Evolutionary conservation across 352 stramenopile species (phyloP).

Genomic region (Elongisporangium undulatum): DNA sequence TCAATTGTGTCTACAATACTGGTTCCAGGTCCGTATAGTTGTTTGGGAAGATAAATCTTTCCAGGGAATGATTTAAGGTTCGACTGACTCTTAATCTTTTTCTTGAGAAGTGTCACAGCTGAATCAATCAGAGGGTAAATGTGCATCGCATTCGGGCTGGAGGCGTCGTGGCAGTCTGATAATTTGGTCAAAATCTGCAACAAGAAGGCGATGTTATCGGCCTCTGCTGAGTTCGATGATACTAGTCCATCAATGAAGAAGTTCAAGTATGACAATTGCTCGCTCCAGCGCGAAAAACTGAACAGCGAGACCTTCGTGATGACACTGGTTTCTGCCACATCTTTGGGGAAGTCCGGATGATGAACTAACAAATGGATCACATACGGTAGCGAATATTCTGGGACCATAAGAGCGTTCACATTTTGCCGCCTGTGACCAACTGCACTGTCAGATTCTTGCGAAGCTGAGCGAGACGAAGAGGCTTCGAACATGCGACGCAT

Average conservation of each 20-base stretch:
- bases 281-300: constrained; percentile 34
- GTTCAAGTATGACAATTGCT: constrained; percentile 46
- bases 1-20: neutral
- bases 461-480: constrained; percentile 16
- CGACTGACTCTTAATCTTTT: constrained; percentile 82
- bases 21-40: constrained; percentile 29
- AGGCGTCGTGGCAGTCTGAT: constrained; percentile 63
- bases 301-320: constrained; percentile 24
- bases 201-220: constrained; percentile 84
- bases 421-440: constrained; percentile 17
- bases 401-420: constrained; percentile 60
- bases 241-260: constrained; percentile 80
- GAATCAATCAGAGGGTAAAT: constrained; percentile 71
- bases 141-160: constrained; percentile 23
- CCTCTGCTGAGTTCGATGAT: constrained; percentile 35
- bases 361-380: constrained; percentile 82
- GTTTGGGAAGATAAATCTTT: constrained; percentile 78
- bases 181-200: constrained; percentile 80
- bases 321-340: constrained; percentile 24
- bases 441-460: constrained; percentile 7
- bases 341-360: constrained; percentile 58
- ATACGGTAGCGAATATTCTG: constrained; percentile 78
- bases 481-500: constrained; percentile 79
- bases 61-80: constrained; percentile 82
- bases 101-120: constrained; percentile 54